These are phyloP conservation scores for Xylaria cubensis DNA, from an alignment of 495 filamentous ascomycete genomes.

Conservation along the genomic window DNA sequence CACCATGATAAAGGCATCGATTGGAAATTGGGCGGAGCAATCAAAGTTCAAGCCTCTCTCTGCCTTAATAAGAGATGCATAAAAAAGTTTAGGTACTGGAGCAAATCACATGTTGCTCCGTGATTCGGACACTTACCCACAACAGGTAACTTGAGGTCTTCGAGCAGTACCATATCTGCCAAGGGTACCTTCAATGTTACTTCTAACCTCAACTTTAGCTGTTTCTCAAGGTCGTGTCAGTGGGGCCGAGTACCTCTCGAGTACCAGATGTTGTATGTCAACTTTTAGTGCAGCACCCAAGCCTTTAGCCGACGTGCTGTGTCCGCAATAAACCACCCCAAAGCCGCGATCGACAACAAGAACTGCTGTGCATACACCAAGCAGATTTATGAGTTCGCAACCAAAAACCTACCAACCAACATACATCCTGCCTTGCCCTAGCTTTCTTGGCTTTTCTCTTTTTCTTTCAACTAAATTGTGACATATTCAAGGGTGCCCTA, in stretches of 20 bases:
- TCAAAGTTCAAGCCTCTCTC: not conserved
- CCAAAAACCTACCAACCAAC: constrained; percentile 10
- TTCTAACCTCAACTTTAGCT: not conserved
- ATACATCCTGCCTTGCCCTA: constrained; percentile 10
- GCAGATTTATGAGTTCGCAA: constrained; percentile 20
- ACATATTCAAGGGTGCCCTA: constrained; percentile 23
- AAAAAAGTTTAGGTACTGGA: not conserved
- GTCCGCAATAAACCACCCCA: constrained; percentile 19
- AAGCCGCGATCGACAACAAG: constrained; percentile 22
- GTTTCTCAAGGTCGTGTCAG: not conserved
- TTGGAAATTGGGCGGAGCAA: constrained; percentile 6
- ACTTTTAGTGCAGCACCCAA: constrained; percentile 16
- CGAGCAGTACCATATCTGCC: not conserved
- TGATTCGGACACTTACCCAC: constrained; percentile 11
- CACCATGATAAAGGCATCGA: constrained; percentile 3
- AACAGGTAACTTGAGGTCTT: constrained; percentile 4
- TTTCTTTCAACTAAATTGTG: constrained; percentile 22
- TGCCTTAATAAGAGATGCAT: constrained; percentile 6
- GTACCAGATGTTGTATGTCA: not conserved
- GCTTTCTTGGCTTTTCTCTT: constrained; percentile 22
- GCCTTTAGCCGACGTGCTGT: constrained; percentile 25
- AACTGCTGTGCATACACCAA: not conserved
- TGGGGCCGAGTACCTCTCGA: constrained; percentile 1
- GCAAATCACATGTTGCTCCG: constrained; percentile 25
- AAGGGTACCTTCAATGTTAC: not conserved